Evolutionary conservation across 805 yeast species (phyloP), one percentile per base, ranked within the genome.

Genomic region (Metschnikowia kofuensis): DNA sequence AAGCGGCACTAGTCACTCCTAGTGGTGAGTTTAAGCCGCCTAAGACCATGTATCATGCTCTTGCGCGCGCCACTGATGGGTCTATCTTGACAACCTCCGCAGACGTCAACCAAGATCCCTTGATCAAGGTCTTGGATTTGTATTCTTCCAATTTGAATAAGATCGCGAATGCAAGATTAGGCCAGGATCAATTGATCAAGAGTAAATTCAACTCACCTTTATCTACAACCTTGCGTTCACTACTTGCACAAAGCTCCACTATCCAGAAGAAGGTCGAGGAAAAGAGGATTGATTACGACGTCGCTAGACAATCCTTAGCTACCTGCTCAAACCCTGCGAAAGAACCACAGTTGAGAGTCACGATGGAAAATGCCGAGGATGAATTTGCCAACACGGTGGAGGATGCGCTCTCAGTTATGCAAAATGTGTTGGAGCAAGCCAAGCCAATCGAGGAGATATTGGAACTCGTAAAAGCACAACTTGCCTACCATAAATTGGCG

Each of bases 321-420:
- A 64, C 59, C 49, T 70, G 76, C 58, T 54, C 72, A 8, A 71
- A 72, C 52, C 74, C 77, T 6, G 58, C 68, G 34, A 83, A 83
- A 67, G 85, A 85, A 62, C 89, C 91, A 14, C 83, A 83, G 43
- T 78, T 85, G 51, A 77, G 91, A 60, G 86, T 84, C 43, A 79
- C 82, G 54, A 84, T 89, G 78, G 96, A 89, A 68, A 80, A 84
- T 52, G 83, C 89, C 44, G 96, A 89, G 70, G 96, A 89, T 61
- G 91, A 86, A 61, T 89, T 89, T 66, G 96, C 94, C 41, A 88
- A 87, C 57, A 85, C 91, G 26, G 89, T 89, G 34, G 96, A 89
- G 70, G 94, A 86, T 61, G 94, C 96, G 36, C 89, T 88, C 47
- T 73, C 83, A 36, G 81, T 85, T 51, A 85, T 89, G 91, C 88